phyloP scores from a whole-genome alignment of 2,329 filamentous ascomycete species.

The Monosporascus sp. region DNA sequence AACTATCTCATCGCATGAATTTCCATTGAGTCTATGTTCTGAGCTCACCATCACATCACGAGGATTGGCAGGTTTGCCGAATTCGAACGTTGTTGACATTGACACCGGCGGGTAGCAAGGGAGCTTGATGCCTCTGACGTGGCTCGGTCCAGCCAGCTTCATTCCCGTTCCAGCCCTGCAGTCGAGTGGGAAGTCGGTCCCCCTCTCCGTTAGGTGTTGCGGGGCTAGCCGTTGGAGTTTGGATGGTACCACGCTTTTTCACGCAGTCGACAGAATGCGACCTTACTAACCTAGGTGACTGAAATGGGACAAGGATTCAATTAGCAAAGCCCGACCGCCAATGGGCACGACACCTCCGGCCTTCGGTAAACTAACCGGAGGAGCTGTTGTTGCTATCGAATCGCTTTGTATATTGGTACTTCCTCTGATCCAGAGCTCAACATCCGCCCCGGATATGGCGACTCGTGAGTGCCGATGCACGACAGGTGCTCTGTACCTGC shows the following conservation, averaged over 20 bases:
- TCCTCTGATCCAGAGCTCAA: not conserved
- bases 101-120: not conserved
- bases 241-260: not conserved
- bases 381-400: not conserved
- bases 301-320: not conserved
- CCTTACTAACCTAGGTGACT: not conserved
- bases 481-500: not conserved
- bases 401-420: not conserved
- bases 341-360: not conserved
- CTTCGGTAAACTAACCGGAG: not conserved
- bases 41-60: not conserved
- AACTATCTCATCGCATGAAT: not conserved
- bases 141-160: not conserved
- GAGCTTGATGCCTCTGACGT: not conserved
- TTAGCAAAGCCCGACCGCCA: not conserved
- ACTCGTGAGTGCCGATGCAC: not conserved
- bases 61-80: not conserved
- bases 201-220: not conserved
- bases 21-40: not conserved
- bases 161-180: not conserved
- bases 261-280: not conserved
- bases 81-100: not conserved
- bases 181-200: not conserved
- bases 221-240: not conserved
- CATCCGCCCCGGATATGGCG: not conserved